Evolutionary conservation across 2,329 filamentous ascomycete species (phyloP), one percentile per base, ranked within the genome.

Genomic region (Cladosporium sp.): DNA sequence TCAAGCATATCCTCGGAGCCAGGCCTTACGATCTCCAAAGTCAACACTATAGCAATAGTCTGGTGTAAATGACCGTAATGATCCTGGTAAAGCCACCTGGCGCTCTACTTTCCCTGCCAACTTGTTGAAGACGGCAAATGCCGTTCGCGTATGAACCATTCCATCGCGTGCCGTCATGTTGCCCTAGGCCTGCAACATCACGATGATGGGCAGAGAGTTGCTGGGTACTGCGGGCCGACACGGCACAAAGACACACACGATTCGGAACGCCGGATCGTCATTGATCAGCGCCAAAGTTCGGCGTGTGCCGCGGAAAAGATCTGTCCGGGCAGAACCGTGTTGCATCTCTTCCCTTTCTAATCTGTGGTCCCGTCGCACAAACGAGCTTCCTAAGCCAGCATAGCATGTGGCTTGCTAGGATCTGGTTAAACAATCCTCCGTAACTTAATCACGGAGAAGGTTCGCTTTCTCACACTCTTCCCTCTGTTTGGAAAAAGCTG

Each of bases 321-420:
- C 51, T 64, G 61, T 47, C 61, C 61, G 61, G 61, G 61, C 61
- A 64, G 61, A 64, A 57, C 34, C 61, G 60, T 15, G 12, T 54
- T 32, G 28, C 51, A 14, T 28, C 4, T 26, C 24, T 44, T 38
- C 11, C 26, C 15, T 21, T 26, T 41, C 10, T 10, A 18, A 18
- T 41, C 24, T 49, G 49, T 58, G 54, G 30, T 32, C 30, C 5
- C 30, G 5, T 38, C 54, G 32, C 21, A 36, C 21, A 41, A 36
- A 36, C 57, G 36, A 59, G 34, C 28, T 55, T n/a, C 34, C 24
- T 44, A 34, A 36, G 12, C 30, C 18, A 26, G 41, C 28, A 47
- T 18, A 44, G 34, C 51, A 55, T 64, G 51, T 64, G 61, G 51
- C 61, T 64, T 24, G 26, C 51, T 5, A 32, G 36, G 36, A 24